Evolutionary conservation across 345 rosid genomes (phyloP).

Genomic region (Brassica carinata): DNA sequence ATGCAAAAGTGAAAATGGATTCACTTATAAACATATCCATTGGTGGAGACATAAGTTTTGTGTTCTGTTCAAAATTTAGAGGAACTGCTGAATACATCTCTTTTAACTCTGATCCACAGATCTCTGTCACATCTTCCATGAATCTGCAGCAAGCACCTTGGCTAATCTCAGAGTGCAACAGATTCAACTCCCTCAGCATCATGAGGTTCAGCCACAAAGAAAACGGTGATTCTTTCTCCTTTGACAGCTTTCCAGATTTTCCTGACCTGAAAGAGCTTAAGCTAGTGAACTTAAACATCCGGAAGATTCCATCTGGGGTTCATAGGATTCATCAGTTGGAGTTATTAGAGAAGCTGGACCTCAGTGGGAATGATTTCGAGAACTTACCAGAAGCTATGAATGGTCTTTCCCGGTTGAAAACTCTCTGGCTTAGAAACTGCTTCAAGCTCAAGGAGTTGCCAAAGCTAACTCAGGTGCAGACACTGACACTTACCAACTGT

Average conservation of each 20-base stretch:
- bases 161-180: not conserved
- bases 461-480: constrained; percentile 1
- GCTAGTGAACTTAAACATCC: constrained; percentile 22
- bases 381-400: constrained; percentile 1
- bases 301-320: not conserved
- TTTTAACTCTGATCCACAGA: not conserved
- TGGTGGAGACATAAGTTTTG: not conserved
- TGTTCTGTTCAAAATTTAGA: not conserved
- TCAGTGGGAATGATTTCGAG: constrained; percentile 18
- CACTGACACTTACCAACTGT: constrained; percentile 17
- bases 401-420: not conserved
- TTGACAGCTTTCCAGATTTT: not conserved
- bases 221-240: not conserved
- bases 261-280: not conserved
- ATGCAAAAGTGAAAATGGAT: not conserved
- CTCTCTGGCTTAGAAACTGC: constrained; percentile 19
- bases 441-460: not conserved
- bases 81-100: constrained; percentile 14
- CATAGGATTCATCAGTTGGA: not conserved
- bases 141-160: not conserved
- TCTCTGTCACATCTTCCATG: not conserved
- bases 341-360: not conserved
- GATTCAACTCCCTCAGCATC: not conserved
- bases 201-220: constrained; percentile 10
- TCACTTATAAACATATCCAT: constrained; percentile 3